Base-by-base conservation (phyloP, 78 protist genomes). In the Dictyostelium brefeldianum region DNA sequence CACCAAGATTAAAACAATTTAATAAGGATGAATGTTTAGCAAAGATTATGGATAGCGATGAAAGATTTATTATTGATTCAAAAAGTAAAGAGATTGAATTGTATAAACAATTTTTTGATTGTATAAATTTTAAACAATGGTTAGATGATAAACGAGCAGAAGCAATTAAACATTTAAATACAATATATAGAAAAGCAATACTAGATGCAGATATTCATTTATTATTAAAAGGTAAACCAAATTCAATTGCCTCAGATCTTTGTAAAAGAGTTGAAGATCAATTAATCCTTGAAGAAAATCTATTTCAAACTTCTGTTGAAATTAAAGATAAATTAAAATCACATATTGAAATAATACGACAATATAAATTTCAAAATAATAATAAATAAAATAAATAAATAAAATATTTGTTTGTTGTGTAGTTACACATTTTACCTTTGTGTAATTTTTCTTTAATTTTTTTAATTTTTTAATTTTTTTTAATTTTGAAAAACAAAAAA, bases 91-190 rank as follows among this genome's bases (percentile, higher is more conserved):
- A 87, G 25, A 87, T 87, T 48, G 92, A 87, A 64, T 51, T 87
- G 78, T 87, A 87, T 62, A 87, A 87, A 64, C 77, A 77, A 17
- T 87, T 87, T 77, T 77, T 87, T 50, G 92, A 87, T 27, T 77
- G 83, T 70, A 69, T 59, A 17, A 87, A 87, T 62, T 87, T 87
- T 77, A 77, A 87, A 62, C 80, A 87, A 47, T 87, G 92, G 92
- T 64, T 87, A 41, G 92, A 87, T 9, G 83, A 87, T n/a, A 87
- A 87, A 69, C 41, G 92, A 64, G 71, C 51, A 0, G 84, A 87
- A 31, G 92, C 92, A 43, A 87, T 77, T 31, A 59, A 62, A 77
- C 92, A 87, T 77, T 64, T 87, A 43, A 87, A 87, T 77, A 59
- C 48, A 4, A 3, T 87, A 3, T 87, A 87, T 50, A 36, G 92